Evolutionary conservation across 2,329 filamentous ascomycete genomes (phyloP), one percentile per base, ranked within the genome.

Genomic region (Xylariaceae sp.): DNA sequence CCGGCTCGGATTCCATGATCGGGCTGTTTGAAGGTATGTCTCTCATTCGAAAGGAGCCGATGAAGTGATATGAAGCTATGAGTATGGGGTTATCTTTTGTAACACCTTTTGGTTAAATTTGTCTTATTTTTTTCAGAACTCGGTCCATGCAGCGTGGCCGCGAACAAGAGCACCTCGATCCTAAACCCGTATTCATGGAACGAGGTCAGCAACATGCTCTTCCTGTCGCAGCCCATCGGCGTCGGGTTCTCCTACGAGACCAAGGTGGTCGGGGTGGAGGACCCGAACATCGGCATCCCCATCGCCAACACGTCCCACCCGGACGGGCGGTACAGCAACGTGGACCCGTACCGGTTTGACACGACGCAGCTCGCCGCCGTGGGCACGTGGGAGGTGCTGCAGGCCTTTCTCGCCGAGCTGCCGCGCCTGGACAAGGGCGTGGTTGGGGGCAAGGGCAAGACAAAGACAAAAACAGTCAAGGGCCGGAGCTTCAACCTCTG

Each of bases 401-500:
- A 59, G 37, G 55, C 44, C 3, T 50, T 60, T 19, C 38, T 60
- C 27, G 30, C 53, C 17, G 42, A 51, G 2, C 37, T 60, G 5
- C 55, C 56, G 5, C 34, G 18, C 4, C 55, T 75, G 6, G 69
- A 73, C 45, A 59, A n/a, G n/a, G n/a, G n/a, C n/a, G n/a, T n/a
- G n/a, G n/a, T n/a, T n/a, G n/a, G n/a, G n/a, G n/a, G n/a, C n/a
- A n/a, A n/a, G n/a, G n/a, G n/a, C n/a, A n/a, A n/a, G n/a, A n/a
- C n/a, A n/a, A n/a, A n/a, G n/a, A n/a, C n/a, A n/a, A n/a, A 61
- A 12, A 62, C 61, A n/a, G 62, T 75, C 39, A 64, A 67, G 41
- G 71, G 67, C 18, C 72, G 67, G 48, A 67, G 65, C 21, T 76
- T 78, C 54, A 77, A 78, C 45, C 61, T 80, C 26, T 79, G 73